phyloP scores from a whole-genome alignment of 2,329 filamentous ascomycete species.

The Arthrobotrys sphaeroides region DNA sequence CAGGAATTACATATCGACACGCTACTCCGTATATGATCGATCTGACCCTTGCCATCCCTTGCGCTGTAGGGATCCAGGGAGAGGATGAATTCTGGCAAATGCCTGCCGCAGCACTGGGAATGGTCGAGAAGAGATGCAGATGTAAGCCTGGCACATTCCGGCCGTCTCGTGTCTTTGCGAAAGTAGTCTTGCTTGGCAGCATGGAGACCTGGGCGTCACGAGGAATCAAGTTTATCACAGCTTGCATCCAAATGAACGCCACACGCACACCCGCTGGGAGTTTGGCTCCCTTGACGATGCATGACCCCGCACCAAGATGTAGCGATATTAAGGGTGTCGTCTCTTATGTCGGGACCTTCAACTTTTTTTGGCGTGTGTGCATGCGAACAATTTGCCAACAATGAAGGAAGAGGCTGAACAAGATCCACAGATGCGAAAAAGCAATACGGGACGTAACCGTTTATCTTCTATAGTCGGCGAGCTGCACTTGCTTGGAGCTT shows the following conservation, averaged over 20 bases:
- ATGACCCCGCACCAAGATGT: conserved; percentile 52
- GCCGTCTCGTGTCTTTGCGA: conserved; percentile 21
- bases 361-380: conserved; percentile 13
- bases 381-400: conserved; percentile 10
- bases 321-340: conserved; percentile 46
- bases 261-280: conserved; percentile 35
- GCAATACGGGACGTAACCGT: conserved; percentile 24
- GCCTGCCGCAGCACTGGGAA: conserved; percentile 40
- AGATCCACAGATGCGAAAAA: conserved; percentile 28
- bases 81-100: conserved; percentile 52
- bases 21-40: conserved; percentile 10
- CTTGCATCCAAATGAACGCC: conserved; percentile 46
- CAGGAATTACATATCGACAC: conserved; percentile 47
- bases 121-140: conserved; percentile 33
- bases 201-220: conserved; percentile 51
- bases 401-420: conserved; percentile 38
- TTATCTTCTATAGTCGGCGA: conserved; percentile 42
- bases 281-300: conserved; percentile 37
- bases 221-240: conserved; percentile 49
- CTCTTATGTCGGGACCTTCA: conserved; percentile 22
- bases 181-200: conserved; percentile 46
- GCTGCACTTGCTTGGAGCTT: conserved; percentile 37
- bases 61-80: conserved; percentile 40
- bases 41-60: conserved; percentile 29
- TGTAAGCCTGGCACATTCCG: conserved; percentile 39